Evolutionary conservation across 371 early-diverging fungal genomes (phyloP), one percentile per base, ranked within the genome.

Genomic region (Mucor saturninus): DNA sequence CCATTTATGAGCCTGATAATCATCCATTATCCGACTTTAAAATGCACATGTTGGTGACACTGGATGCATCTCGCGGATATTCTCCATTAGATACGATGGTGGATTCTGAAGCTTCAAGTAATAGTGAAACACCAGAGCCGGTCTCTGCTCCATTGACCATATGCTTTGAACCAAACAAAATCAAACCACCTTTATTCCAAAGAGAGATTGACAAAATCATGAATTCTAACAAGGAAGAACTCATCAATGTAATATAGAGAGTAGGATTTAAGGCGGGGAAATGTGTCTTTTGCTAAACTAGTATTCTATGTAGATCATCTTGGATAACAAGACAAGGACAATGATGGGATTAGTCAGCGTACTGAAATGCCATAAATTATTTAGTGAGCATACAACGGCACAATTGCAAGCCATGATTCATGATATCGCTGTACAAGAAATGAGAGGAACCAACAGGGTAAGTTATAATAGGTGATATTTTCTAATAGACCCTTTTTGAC

Each of bases 371-470:
- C 58, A 52, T 40, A 71, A 65, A 35, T 39, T 56, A 14, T 59
- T 77, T 31, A 26, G 54, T 13, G 68, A 71, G 26, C 56, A 77
- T 10, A 59, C 81, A 1, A 73, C 72, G 28, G 65, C 65, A n/a
- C 77, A 75, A 58, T 67, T 80, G n/a, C 78, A 80, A 60, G 64
- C 71, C 8, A 75, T 68, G 52, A 77, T 80, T 43, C 74, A 76
- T 49, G 69, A 74, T 45, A 35, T 80, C 26, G 78, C 78, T 38
- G 63, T 74, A 51, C 77, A 80, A 50, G 76, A 75, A 68, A 72
- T 76, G 43, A 66, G 76, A n/a, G 81, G 71, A 3, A 32, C 57
- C 0, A 74, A 76, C 49, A 75, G 69, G 49, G 80, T 77, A 65
- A 61, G 15, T 30, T 11, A 4, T 2, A 31, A n/a, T 30, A 8